Evolutionary conservation across 495 filamentous ascomycete genomes (phyloP), one percentile per base, ranked within the genome.

Genomic region (Penicillium lagena): DNA sequence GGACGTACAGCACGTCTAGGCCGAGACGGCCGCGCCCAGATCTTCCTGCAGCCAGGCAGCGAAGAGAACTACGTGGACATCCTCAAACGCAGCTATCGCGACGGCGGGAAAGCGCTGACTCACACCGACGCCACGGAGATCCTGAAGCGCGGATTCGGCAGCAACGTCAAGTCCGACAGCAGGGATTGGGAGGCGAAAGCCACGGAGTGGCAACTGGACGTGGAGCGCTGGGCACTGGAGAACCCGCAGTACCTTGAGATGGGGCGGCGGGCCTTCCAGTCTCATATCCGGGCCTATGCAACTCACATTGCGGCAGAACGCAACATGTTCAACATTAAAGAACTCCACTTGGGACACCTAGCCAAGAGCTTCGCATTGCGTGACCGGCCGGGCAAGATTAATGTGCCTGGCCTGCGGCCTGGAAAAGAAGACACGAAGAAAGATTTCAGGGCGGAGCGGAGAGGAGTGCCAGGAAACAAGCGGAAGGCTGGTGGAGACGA

Each of bases 1-100:
- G 93, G 93, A 35, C 87, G 93, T 58, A 98, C 93, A 12, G 93
- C 93, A 7, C 85, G 93, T 70, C 85, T 94, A 0, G 93, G 93
- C 13, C 86, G 86, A 3, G 76, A 88, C 35, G 93, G 93, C n/a
- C 82, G 87, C 40, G 89, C 93, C 0, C 68, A 83, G 0, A 82
- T 96, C 40, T 96, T 96, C 71, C 79, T 98, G 9, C 78, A 89
- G 40, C 93, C 93, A 0, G 93, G 93, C 0, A 77, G 75, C 39
- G 93, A 98, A 64, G 93, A 98, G 64, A 83, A 83, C 22, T 98
- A 98, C 62, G 78, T 90, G 9, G 75, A 82, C 1, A 65, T 95
- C 9, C 75, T 96, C 17, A 80, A 77, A 41, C 63, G 71, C 36
- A 65, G 74, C 13, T 71, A 81, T 36, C 73, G 73, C n/a, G 76